A percentile compares a stretch with the other conserved stretches of the same genome.
phyloP scores from a whole-genome alignment of 352 stramenopile genomes.

The Elongisporangium anandrum region DNA sequence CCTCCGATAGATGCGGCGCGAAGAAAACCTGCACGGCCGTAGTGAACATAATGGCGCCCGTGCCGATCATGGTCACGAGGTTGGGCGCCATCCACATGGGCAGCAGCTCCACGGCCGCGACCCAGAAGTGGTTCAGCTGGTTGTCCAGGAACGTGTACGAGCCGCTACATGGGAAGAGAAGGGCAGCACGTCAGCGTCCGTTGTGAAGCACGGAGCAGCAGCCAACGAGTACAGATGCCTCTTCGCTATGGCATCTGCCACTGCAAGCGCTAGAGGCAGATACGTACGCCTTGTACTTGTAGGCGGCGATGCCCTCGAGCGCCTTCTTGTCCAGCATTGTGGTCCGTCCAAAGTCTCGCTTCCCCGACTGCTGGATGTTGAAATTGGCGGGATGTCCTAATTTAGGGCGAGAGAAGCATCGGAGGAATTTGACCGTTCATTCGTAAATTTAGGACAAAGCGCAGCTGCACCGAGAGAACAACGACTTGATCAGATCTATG shows the following conservation, averaged over 20 bases:
- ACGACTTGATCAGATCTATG: not conserved
- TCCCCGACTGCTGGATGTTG: constrained; percentile 2
- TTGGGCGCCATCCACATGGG: constrained; percentile 90
- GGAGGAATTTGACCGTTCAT: not conserved
- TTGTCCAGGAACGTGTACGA: constrained; percentile 88
- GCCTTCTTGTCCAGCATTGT: constrained; percentile 69
- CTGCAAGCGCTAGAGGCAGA: not conserved
- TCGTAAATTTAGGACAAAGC: not conserved
- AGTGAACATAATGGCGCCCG: constrained; percentile 67
- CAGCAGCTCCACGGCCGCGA: constrained; percentile 73
- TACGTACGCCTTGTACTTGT: constrained; percentile 88
- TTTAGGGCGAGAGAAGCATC: not conserved
- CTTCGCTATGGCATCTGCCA: not conserved
- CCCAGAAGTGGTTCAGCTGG: constrained; percentile 87
- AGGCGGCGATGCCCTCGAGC: constrained; percentile 78
- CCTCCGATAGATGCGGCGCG: constrained; percentile 61
- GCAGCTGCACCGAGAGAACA: not conserved
- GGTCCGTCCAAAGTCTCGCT: constrained; percentile 1
- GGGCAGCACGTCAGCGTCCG: constrained; percentile 1
- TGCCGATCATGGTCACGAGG: constrained; percentile 88
- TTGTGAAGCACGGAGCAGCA: constrained; percentile 1
- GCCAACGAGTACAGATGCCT: not conserved
- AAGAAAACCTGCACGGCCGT: constrained; percentile 78
- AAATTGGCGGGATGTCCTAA: not conserved
- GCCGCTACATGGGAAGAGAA: constrained; percentile 31